A percentile compares a stretch with the other conserved stretches of the same genome.
These are phyloP conservation scores for Colletotrichum eleusines DNA, from an alignment of 2,329 filamentous ascomycete species.

Conservation along the genomic window DNA sequence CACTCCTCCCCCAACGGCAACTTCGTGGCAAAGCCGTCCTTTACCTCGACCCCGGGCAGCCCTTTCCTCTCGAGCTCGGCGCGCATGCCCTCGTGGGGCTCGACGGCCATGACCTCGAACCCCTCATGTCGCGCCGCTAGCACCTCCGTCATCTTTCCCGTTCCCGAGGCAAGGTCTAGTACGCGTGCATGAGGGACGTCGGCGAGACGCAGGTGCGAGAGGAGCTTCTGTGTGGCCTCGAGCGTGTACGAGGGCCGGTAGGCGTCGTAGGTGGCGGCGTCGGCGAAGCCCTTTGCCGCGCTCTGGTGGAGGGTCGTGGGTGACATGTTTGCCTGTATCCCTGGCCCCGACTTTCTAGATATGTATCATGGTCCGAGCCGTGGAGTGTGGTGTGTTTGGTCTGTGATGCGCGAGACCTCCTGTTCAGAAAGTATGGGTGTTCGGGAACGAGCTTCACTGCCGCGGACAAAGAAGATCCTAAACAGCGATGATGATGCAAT, in stretches of 20 bases:
- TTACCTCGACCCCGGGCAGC: slow-evolving; percentile 65
- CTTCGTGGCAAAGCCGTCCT: slow-evolving; percentile 68
- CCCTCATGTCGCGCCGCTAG: slow-evolving; percentile 69
- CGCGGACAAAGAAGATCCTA: neutral
- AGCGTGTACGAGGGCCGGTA: slow-evolving; percentile 76
- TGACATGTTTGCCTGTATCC: slow-evolving; percentile 9
- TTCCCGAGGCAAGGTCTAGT: slow-evolving; percentile 76
- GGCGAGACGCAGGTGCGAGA: slow-evolving; percentile 66
- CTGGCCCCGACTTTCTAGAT: neutral
- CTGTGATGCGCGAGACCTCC: neutral
- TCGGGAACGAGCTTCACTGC: neutral
- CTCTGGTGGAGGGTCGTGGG: slow-evolving; percentile 62
- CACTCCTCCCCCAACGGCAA: slow-evolving; percentile 68
- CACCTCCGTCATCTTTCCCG: slow-evolving; percentile 77
- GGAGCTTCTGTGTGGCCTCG: slow-evolving; percentile 68
- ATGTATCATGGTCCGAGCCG: neutral
- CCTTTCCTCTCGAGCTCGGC: slow-evolving; percentile 69
- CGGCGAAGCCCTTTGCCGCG: slow-evolving; percentile 70
- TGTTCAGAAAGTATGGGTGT: neutral
- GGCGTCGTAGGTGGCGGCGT: slow-evolving; percentile 74
- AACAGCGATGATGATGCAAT: neutral
- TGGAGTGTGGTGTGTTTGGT: neutral
- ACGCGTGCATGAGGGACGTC: slow-evolving; percentile 61
- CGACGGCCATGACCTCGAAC: slow-evolving; percentile 71
- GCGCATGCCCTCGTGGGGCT: slow-evolving; percentile 76